Conservation (phyloP, 2,329 filamentous ascomycete genomes). For the Beauveria varroae region DNA sequence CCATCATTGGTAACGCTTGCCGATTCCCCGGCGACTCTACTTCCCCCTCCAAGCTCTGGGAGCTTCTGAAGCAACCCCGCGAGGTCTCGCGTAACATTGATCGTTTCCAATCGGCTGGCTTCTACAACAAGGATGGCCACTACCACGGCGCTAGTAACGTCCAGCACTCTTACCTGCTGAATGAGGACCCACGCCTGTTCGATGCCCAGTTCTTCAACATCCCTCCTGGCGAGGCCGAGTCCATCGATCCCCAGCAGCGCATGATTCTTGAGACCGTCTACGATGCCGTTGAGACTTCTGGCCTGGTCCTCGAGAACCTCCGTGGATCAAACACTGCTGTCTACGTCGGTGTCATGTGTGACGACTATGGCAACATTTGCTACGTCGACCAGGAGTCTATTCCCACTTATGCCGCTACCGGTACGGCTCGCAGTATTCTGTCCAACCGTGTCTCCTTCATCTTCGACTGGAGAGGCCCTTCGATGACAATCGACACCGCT, state of each 20-base stretch:
- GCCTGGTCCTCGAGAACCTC: conserved; percentile 22
- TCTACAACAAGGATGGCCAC: conserved; percentile 18
- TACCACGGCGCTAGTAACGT: conserved; percentile 21
- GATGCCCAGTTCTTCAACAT: conserved; percentile 18
- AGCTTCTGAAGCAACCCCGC: conserved; percentile 14
- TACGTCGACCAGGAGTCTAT: conserved; percentile 12
- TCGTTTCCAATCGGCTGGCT: conserved; percentile 16
- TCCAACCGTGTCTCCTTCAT: conserved; percentile 36
- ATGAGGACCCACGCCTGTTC: conserved; percentile 15
- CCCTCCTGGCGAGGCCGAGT: conserved; percentile 13
- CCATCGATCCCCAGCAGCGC: conserved; percentile 27
- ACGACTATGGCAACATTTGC: conserved; percentile 14
- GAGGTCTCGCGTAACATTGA: conserved; percentile 15
- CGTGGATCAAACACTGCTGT: conserved; percentile 17
- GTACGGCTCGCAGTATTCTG: conserved; percentile 27
- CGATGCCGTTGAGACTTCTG: conserved; percentile 22
- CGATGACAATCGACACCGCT: conserved; percentile 28
- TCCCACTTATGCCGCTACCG: conserved; percentile 16
- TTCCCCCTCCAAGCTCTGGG: conserved; percentile 17
- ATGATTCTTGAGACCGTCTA: conserved; percentile 28
- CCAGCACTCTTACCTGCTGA: conserved; percentile 22
- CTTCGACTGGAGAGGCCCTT: conserved; percentile 28
- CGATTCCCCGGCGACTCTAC: conserved; percentile 17
- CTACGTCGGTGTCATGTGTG: conserved; percentile 20
- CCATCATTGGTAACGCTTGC: conserved; percentile 18